These are phyloP conservation scores for Trichomonas gallinae DNA, from an alignment of 208 protist species.

Conservation along the genomic window DNA sequence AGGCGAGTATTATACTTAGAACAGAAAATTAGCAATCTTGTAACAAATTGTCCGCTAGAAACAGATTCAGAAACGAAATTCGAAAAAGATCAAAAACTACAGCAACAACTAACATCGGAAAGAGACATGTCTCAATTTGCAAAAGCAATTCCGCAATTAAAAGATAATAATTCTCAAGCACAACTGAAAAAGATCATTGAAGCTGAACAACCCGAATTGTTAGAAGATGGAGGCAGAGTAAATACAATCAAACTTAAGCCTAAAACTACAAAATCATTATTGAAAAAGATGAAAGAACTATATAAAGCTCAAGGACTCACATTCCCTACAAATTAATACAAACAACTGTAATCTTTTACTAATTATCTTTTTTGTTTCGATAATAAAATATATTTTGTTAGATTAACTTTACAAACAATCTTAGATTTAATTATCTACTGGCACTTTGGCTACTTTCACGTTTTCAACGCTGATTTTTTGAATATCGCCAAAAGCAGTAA, in stretches of 20 bases:
- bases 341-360: background rate
- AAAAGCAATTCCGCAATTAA: background rate
- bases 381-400: too few species aligned
- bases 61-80: background rate
- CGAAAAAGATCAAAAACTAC: background rate
- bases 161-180: background rate
- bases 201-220: background rate
- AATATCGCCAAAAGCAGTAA: background rate
- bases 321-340: background rate
- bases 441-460: background rate
- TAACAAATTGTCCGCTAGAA: background rate
- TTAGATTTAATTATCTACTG: background rate
- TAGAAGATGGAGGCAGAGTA: background rate
- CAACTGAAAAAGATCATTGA: background rate
- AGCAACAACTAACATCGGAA: background rate
- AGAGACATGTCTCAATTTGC: background rate
- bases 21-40: background rate
- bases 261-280: background rate
- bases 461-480: background rate
- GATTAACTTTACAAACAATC: too few species aligned
- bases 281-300: background rate
- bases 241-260: background rate
- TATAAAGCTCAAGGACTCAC: background rate
- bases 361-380: too few species aligned
- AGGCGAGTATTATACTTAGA: background rate